Base-by-base conservation (phyloP, 2,329 filamentous ascomycete species). In the Sporothrix phasma region DNA sequence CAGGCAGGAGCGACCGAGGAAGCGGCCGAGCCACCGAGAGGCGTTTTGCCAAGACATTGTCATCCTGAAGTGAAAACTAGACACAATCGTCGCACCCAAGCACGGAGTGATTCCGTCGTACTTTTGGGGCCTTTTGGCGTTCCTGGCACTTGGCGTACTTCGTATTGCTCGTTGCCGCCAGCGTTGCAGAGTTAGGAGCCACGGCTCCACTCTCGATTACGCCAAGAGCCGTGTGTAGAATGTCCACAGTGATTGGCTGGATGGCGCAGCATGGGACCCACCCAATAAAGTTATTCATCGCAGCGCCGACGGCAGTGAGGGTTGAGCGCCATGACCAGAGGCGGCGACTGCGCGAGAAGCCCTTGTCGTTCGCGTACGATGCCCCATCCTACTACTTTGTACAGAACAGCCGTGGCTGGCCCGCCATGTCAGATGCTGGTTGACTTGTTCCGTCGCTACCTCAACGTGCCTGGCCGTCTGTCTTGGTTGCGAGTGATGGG, bases 31-130 rank as follows among this genome's bases (percentile, higher is more conserved):
- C 43, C 17, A 46, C 26, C 17, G 26, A 46, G 26, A 46, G 39
- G 56, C 34, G 17, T 46, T 60, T 46, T 60, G 56, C 56, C 56
- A 60, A 60, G 56, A 60, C 56, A 60, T 60, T 46, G 56, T 46
- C 56, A 46, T n/a, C 56, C 54, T 34, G 34, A 56, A 41, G 26
- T 41, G 17, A 56, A 47, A 43, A 37, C 26, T 26, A 31, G n/a
- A n/a, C 19, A 8, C 5, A 56, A 56, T 24, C n/a, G 13, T 56
- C 8, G n/a, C n/a, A 3, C 43, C 19, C 24, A 58, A 54, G 22
- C n/a, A 39, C 51, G 13, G n/a, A 39, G 29, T 31, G 45, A 29
- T 26, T 19, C 46, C 26, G 46, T 60, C 37, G 54, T 37, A 26
- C 37, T 41, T 56, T 51, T 34, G 5, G 22, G 47, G 22, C 17